phyloP scores from a whole-genome alignment of 345 rosid genomes.

The Jatropha curcas region DNA sequence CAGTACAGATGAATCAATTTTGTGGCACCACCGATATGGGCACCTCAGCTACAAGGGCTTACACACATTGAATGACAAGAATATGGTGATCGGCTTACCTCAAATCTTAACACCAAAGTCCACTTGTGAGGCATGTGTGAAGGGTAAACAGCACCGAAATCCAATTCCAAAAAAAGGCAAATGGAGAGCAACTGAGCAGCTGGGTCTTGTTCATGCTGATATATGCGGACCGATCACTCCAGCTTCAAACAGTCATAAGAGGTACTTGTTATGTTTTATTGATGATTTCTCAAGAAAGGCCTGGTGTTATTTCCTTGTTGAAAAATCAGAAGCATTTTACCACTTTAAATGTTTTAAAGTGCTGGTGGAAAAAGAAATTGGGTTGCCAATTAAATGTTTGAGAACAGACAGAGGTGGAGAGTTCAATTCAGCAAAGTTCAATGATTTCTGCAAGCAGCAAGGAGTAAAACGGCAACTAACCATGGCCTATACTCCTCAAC shows the following conservation, averaged over 20 bases:
- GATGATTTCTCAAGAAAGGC: neutral
- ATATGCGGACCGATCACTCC: neutral
- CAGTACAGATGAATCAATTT: neutral
- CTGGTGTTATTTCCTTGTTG: neutral
- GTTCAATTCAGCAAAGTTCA: neutral
- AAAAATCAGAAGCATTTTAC: neutral
- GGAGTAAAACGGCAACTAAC: neutral
- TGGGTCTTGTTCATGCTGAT: neutral
- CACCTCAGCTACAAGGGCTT: neutral
- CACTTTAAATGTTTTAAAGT: neutral
- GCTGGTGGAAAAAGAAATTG: neutral
- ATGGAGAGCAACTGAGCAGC: neutral
- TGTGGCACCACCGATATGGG: neutral
- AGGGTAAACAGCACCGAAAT: neutral
- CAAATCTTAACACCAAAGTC: neutral
- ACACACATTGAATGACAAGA: fast-evolving
- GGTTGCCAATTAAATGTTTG: neutral
- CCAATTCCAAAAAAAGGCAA: neutral
- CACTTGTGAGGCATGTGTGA: neutral
- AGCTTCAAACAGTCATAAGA: neutral
- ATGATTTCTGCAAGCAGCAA: neutral
- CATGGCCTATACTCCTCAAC: neutral
- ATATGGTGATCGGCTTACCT: neutral
- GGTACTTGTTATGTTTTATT: neutral
- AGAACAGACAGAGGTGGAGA: too few species aligned